Evolutionary conservation across 805 yeast genomes (phyloP), one percentile per base, ranked within the genome.

Genomic region (Ogataea sp.): DNA sequence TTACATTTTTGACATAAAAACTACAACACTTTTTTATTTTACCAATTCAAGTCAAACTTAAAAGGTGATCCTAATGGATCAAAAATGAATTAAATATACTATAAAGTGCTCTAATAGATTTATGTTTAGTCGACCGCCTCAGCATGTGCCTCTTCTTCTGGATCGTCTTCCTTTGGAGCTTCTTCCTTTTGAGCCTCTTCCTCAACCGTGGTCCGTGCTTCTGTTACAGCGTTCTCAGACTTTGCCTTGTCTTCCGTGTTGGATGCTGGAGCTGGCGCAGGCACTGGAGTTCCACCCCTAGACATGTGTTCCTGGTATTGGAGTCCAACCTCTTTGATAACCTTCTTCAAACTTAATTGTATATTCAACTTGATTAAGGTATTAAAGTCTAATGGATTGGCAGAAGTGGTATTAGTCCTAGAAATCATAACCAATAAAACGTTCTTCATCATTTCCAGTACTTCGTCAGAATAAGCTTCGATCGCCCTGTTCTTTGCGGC

Each of bases 371-470:
- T 45, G 29, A 37, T 42, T 27, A 62, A 42, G 20, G 37, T 42
- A 2, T 46, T 48, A 29, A 57, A 32, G 33, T 56, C 49, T 18
- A 56, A 32, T 20, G 51, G 45, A 20, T 46, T 49, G n/a, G 8
- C 13, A 10, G 9, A n/a, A 26, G n/a, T 26, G 13, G 29, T 26
- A 7, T 9, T 18, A 10, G 25, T 23, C 21, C 25, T 34, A 8
- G 41, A 40, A 39, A 50, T 52, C 36, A 55, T 50, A 8, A 62
- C 60, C 42, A 56, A 40, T 28, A 61, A 39, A 39, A 59, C 49
- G 44, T 61, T 62, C 43, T 56, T 58, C 36, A 60, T 37, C 37
- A 55, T 49, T 40, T 62, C 68, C 4, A 55, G 37, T 14, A 54
- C 50, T 38, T 62, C 64, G 34, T 60, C 64, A 34, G 56, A 55